Evolutionary conservation across 2,329 filamentous ascomycete species (phyloP).

Genomic region (Dactylellina haptotyla): DNA sequence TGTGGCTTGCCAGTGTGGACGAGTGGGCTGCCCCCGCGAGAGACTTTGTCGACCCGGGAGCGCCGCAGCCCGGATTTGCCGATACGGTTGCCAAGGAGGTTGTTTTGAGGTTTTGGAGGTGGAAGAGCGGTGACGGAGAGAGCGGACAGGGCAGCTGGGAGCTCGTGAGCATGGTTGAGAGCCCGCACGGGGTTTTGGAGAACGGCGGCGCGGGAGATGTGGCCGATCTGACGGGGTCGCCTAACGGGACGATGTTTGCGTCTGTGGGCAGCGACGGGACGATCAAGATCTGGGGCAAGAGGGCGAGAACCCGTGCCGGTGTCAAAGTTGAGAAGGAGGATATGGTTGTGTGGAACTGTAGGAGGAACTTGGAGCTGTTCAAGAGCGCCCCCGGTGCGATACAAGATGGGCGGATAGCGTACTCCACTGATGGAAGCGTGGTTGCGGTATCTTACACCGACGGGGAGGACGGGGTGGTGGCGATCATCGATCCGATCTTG

Average conservation of each 20-base stretch:
- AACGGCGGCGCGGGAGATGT: conserved; percentile 68
- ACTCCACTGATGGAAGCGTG: conserved; percentile 40
- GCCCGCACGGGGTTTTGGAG: conserved; percentile 72
- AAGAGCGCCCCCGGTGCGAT: conserved; percentile 25
- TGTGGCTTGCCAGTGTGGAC: conserved; percentile 91
- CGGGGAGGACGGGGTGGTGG: conserved; percentile 61
- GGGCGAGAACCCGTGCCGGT: conserved; percentile 74
- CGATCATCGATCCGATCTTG: conserved; percentile 77
- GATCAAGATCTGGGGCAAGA: conserved; percentile 83
- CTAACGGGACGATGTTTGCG: conserved; percentile 76
- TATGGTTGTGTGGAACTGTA: conserved; percentile 46
- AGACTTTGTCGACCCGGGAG: conserved; percentile 71
- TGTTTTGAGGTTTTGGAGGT: conserved; percentile 90
- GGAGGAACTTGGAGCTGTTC: conserved; percentile 43
- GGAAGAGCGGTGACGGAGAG: conserved; percentile 61
- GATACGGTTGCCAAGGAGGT: conserved; percentile 72
- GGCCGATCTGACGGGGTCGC: conserved; percentile 78
- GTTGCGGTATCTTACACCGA: conserved; percentile 70
- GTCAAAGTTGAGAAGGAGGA: conserved; percentile 39
- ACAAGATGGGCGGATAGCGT: conserved; percentile 39
- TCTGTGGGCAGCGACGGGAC: conserved; percentile 83
- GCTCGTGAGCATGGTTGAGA: conserved; percentile 82
- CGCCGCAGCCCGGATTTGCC: conserved; percentile 26
- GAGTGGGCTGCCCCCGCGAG: conserved; percentile 81
- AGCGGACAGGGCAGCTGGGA: conserved; percentile 70